Percentiles rank a stretch among this genome's conserved stretches.
Evolutionary conservation across 139 green algal species (phyloP).

Genomic region (Bryopsis sp.): DNA sequence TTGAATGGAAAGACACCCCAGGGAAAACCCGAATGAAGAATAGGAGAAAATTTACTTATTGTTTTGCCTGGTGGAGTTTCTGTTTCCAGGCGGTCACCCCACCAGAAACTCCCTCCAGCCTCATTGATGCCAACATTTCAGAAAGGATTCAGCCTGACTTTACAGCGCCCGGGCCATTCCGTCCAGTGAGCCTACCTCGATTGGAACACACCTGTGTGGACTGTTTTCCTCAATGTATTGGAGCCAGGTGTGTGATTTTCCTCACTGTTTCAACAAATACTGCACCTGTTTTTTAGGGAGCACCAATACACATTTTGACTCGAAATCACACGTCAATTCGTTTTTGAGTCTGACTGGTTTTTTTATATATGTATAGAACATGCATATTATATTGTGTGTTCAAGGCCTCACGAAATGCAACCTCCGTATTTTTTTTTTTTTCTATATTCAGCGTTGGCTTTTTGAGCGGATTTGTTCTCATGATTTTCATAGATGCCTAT

Average conservation of each 20-base stretch:
- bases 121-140: too few species aligned
- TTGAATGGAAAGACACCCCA: neutral
- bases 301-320: too few species aligned
- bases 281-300: constrained; percentile 2
- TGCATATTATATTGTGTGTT: too few species aligned
- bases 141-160: too few species aligned
- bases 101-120: too few species aligned
- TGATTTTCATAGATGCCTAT: constrained; percentile 43
- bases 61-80: neutral
- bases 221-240: constrained; percentile 55
- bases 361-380: too few species aligned
- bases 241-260: constrained; percentile 34
- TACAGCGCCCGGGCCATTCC: constrained; percentile 34
- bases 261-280: neutral
- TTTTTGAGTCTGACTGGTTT: too few species aligned
- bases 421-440: constrained; percentile 16
- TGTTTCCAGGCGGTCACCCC: neutral
- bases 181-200: constrained; percentile 40
- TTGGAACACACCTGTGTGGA: constrained; percentile 66
- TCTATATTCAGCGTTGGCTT: constrained; percentile 10
- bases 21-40: neutral
- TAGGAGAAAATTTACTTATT: neutral
- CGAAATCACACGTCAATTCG: too few species aligned
- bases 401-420: too few species aligned
- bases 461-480: constrained; percentile 5